Percentiles rank a stretch among this genome's conserved stretches.
These are phyloP conservation scores for Aureobasidium sp. DNA, from an alignment of 2,329 filamentous ascomycete genomes.

Conservation along the genomic window DNA sequence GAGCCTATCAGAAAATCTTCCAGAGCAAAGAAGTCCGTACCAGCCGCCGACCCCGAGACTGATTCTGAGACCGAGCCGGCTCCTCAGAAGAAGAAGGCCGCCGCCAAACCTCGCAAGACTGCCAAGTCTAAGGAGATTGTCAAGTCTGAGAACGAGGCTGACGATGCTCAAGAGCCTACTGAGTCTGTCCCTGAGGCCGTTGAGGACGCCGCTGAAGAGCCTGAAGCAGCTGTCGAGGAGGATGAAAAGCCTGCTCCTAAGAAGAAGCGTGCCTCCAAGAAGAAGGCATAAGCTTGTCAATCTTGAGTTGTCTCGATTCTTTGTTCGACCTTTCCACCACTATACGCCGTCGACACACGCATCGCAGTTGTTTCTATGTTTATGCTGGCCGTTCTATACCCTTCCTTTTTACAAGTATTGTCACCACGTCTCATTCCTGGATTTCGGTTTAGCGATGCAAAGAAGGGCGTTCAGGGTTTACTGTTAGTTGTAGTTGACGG, in stretches of 20 bases:
- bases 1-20: conserved; percentile 4
- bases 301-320: background rate
- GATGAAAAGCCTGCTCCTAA: conserved; percentile 15
- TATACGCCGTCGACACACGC: background rate
- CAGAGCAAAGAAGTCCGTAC: conserved; percentile 8
- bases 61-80: background rate
- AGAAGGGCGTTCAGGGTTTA: background rate
- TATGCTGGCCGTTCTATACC: conserved; percentile 13
- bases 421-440: background rate
- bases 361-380: conserved; percentile 7
- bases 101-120: conserved; percentile 11
- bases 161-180: background rate
- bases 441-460: background rate
- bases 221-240: conserved; percentile 3
- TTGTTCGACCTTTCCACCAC: background rate
- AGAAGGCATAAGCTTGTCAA: conserved; percentile 13
- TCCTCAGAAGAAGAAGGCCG: conserved; percentile 11
- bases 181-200: background rate
- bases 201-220: conserved; percentile 1
- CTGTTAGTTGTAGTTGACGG: background rate
- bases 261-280: conserved; percentile 14
- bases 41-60: background rate
- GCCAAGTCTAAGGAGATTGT: conserved; percentile 9
- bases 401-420: background rate
- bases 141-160: conserved; percentile 1